phyloP scores from a whole-genome alignment of 805 yeast species.

The Candida taoyuanica region DNA sequence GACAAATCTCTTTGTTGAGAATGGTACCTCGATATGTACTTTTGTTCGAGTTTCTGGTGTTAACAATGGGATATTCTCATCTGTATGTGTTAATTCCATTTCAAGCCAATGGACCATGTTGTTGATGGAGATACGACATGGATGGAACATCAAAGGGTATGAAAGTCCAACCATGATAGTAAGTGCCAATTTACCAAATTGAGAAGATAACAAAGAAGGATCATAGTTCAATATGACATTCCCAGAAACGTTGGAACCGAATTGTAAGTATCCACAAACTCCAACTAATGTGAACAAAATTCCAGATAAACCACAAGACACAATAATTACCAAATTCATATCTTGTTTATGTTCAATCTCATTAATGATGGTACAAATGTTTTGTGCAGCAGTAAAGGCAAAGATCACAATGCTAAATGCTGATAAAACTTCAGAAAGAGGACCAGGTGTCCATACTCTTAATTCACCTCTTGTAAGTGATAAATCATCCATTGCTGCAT shows the following conservation, averaged over 20 bases:
- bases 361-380: constrained; percentile 70
- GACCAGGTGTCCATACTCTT: constrained; percentile 38
- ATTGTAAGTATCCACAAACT: constrained; percentile 64
- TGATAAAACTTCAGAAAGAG: constrained; percentile 43
- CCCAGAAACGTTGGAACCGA: constrained; percentile 61
- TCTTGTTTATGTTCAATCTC: constrained; percentile 56
- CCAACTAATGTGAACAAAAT: constrained; percentile 61
- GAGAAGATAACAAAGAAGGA: constrained; percentile 41
- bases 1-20: constrained; percentile 42
- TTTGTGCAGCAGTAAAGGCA: constrained; percentile 81
- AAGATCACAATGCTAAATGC: constrained; percentile 73
- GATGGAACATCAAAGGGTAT: constrained; percentile 77
- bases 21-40: constrained; percentile 36
- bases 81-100: constrained; percentile 4
- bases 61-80: constrained; percentile 15
- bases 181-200: constrained; percentile 54
- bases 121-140: constrained; percentile 69
- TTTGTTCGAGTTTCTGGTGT: constrained; percentile 17
- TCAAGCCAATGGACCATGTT: constrained; percentile 53
- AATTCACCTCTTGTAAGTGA: constrained; percentile 39
- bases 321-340: constrained; percentile 43
- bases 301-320: constrained; percentile 51
- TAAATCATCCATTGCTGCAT: constrained; percentile 44
- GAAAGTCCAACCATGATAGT: constrained; percentile 72
- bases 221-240: constrained; percentile 69